Base-by-base conservation (phyloP, 805 yeast genomes). In the Cyberlindnera lachancei region DNA sequence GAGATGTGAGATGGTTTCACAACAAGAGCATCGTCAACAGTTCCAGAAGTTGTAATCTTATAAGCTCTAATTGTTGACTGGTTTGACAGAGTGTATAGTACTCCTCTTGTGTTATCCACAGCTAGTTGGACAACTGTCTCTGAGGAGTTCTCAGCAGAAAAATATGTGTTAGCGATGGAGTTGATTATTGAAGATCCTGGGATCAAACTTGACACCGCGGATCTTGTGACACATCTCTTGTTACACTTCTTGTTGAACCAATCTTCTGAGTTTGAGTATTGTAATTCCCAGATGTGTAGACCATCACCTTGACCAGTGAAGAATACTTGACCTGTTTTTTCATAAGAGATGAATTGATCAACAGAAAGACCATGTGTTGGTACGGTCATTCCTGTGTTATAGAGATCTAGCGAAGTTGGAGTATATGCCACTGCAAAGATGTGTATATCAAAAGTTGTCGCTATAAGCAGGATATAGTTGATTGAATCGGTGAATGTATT, bases 181-280 rank as follows among this genome's bases (percentile, higher is more conserved):
- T 59, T 63, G 18, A 64, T 45, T 18, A 52, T 40, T 4, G 55
- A 45, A 23, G 61, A 46, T 7, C 68, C 68, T 4, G 68, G 67
- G 15, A 75, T 56, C 20, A 74, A 59, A 22, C 69, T 64, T 1
- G 79, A 59, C 25, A 78, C 55, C 0, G 66, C 77, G 43, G 73
- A 73, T 58, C 74, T 76, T 27, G 96, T 86, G 34, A 84, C 67
- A 53, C 96, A 86, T 25, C 79, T 75, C 55, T 87, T 87, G 45
- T 75, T 75, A 50, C 94, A 83, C 46, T 79, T 82, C 49, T 83
- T 79, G 41, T 78, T 75, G 53, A 86, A 86, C 84, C 95, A 90
- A 34, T 84, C 79, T 29, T 86, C 92, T 17, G 81, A 71, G 42
- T 79, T 81, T 6, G 88, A 71, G 53, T 92, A 92, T 37, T 75